These are phyloP conservation scores for Tieghemostelium lacteum DNA, from an alignment of 78 protist genomes.

Conservation along the genomic window DNA sequence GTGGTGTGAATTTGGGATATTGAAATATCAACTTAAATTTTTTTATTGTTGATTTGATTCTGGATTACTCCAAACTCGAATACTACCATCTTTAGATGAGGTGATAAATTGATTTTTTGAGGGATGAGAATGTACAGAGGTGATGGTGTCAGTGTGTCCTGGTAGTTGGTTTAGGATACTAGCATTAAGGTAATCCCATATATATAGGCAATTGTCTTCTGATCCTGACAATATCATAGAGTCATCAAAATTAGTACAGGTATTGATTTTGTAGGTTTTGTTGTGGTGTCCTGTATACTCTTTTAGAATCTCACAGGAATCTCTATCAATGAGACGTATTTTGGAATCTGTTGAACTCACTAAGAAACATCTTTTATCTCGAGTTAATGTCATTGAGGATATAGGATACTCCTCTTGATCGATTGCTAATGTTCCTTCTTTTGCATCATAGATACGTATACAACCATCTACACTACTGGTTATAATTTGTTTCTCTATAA, in stretches of 20 bases:
- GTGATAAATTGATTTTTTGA: conserved; percentile 34
- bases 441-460: conserved; percentile 67
- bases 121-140: conserved; percentile 61
- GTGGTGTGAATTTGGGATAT: no score
- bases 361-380: conserved; percentile 76
- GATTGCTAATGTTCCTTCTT: conserved; percentile 37
- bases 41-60: not conserved
- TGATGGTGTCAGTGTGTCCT: conserved; percentile 31
- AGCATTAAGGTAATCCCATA: conserved; percentile 48
- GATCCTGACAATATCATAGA: conserved; percentile 69
- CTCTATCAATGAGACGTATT: conserved; percentile 65
- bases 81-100: conserved; percentile 57
- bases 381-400: conserved; percentile 55
- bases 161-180: not conserved
- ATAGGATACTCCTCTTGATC: conserved; percentile 65
- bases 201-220: conserved; percentile 55
- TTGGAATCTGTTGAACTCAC: conserved; percentile 36
- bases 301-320: conserved; percentile 42
- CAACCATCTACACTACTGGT: conserved; percentile 83
- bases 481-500: conserved; percentile 25
- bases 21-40: no score
- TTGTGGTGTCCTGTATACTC: conserved; percentile 65
- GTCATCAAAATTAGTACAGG: conserved; percentile 51
- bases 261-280: conserved; percentile 29
- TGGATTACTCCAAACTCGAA: conserved; percentile 22